Conservation (phyloP, 345 rosid species). For the Carallia brachiata region DNA sequence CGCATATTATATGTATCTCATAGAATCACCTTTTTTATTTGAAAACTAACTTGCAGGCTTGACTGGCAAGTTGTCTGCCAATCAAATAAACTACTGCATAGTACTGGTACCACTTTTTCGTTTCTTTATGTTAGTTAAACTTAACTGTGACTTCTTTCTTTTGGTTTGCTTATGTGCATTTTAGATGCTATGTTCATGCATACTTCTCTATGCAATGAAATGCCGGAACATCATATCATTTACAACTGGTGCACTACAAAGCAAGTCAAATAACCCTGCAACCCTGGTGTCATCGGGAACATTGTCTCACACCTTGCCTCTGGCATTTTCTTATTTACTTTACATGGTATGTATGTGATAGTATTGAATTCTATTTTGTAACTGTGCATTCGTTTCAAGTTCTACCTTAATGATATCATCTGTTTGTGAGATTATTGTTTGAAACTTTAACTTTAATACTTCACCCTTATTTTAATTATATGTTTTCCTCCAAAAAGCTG, state of each 20-base stretch:
- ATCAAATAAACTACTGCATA: neutral
- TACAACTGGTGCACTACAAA: conserved; percentile 14
- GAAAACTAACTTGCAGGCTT: neutral
- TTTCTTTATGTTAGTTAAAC: neutral
- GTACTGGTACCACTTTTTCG: neutral
- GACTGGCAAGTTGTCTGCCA: neutral
- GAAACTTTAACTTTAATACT: too few species aligned
- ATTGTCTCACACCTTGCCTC: conserved; percentile 22
- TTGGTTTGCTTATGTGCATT: neutral
- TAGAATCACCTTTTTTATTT: neutral
- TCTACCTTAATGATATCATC: neutral
- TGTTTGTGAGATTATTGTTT: too few species aligned
- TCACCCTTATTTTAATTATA: neutral
- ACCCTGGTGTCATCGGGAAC: conserved; percentile 15
- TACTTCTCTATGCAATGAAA: conserved; percentile 23
- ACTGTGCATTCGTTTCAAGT: neutral
- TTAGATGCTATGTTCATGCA: conserved; percentile 24
- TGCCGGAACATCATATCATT: conserved; percentile 23
- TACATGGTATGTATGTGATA: conserved; percentile 20
- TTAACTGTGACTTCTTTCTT: neutral
- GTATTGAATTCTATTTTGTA: neutral
- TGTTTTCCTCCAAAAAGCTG: conserved; percentile 12
- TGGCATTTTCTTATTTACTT: conserved; percentile 24
- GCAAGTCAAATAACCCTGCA: conserved; percentile 10
- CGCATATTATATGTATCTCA: neutral